These are phyloP conservation scores for Metrosideros polymorpha DNA, from an alignment of 441 rosid species.

Conservation along the genomic window DNA sequence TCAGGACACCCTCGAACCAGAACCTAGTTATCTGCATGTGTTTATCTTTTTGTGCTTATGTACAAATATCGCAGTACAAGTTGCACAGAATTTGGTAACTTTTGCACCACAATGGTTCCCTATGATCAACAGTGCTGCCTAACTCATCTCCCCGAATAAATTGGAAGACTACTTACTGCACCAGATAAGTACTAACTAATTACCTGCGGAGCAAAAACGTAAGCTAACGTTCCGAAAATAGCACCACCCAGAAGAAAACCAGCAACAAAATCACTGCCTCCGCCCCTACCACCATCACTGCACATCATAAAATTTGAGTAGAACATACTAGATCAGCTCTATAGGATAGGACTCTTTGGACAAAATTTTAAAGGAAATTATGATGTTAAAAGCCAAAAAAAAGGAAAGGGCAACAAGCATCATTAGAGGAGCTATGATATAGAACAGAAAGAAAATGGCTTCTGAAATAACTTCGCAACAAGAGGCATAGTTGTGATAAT, in stretches of 20 bases:
- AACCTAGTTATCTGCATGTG: not conserved
- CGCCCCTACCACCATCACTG: slow-evolving; percentile 48
- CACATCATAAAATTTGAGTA: not conserved
- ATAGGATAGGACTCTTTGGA: not conserved
- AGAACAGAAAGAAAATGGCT: not conserved
- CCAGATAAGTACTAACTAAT: not conserved
- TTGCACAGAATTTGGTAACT: not conserved
- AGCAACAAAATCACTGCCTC: slow-evolving; percentile 75
- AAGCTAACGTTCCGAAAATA: slow-evolving; percentile 68
- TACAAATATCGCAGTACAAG: not conserved
- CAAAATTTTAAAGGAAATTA: not conserved
- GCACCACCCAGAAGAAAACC: slow-evolving; percentile 92
- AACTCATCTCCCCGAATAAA: not conserved
- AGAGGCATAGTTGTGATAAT: not conserved
- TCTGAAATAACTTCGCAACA: not conserved
- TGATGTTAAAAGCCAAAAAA: not conserved
- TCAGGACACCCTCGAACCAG: not conserved
- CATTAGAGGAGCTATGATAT: not conserved
- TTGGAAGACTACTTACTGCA: not conserved
- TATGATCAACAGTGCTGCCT: not conserved
- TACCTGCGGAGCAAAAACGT: slow-evolving; percentile 94
- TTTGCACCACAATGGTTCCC: not conserved
- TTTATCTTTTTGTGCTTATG: not conserved
- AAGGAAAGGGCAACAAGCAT: not conserved
- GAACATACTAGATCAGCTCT: not conserved